Evolutionary conservation across 805 yeast genomes (phyloP), one percentile per base, ranked within the genome.

Genomic region (Candida pseudoglaebosa): DNA sequence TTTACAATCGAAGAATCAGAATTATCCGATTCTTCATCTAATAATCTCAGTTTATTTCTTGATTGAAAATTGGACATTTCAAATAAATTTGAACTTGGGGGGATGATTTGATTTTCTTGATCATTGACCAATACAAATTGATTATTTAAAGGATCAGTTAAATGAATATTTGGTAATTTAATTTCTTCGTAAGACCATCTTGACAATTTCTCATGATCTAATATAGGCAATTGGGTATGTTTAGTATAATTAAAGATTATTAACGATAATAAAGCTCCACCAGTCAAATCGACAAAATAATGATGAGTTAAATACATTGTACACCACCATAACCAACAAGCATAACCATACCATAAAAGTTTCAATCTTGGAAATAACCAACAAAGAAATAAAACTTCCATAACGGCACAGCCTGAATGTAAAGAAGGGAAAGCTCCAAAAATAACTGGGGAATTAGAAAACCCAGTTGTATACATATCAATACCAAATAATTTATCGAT

Each of bases 231-330:
- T 47, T 73, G 77, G 14, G 71, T 75, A 52, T 81, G 78, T 56
- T 80, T 81, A 38, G 87, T 79, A 49, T 80, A 75, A 44, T 75
- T 71, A 61, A 87, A 90, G 22, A 85, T 80, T 12, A 75, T 59
- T 43, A 81, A 73, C 0, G 95, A 80, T 40, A 93, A 69, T n/a
- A 80, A 74, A 2, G 96, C 91, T 16, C 99, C 99, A n/a, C 87
- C 91, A 53, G 87, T 86, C 38, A 91, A 76, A 58, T 91, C 98
- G 43, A 91, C 79, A 55, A 93, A 93, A 60, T 91, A 91, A 64
- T 91, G 99, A 62, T 91, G 99, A 0, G 97, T 91, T 54, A 91
- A 73, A 61, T 91, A 91, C 99, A 91, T 91, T 12, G 98, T 93
- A 36, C 93, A 77, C 95, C 96, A 93, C 98, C 98, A 91, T 49